Conservation (phyloP, 1,139 yeast genomes). For the Hemisphaericaspora xylanilytica region DNA sequence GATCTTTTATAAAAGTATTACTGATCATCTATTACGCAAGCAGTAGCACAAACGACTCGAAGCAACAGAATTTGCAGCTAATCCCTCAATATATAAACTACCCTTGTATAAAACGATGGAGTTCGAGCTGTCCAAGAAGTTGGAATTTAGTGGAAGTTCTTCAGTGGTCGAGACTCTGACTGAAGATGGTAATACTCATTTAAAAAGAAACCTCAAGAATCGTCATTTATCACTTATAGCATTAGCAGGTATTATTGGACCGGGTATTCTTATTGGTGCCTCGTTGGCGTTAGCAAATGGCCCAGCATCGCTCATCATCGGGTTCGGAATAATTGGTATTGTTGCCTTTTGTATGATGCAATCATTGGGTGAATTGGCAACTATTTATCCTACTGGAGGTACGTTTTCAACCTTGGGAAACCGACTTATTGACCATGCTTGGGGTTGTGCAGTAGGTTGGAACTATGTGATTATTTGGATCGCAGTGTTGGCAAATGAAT, state of each 20-base stretch:
- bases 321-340: slow-evolving; percentile 52
- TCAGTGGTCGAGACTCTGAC: background rate
- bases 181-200: slow-evolving; percentile 5
- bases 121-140: background rate
- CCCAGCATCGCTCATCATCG: slow-evolving; percentile 43
- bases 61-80: too few relatives aligned
- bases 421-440: slow-evolving; percentile 54
- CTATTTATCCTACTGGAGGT: slow-evolving; percentile 51
- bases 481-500: slow-evolving; percentile 59
- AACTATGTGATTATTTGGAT: slow-evolving; percentile 61
- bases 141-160: too few relatives aligned
- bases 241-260: slow-evolving; percentile 56
- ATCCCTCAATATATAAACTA: background rate
- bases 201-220: slow-evolving; percentile 37
- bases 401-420: slow-evolving; percentile 55
- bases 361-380: slow-evolving; percentile 55
- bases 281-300: slow-evolving; percentile 45
- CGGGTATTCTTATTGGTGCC: slow-evolving; percentile 51
- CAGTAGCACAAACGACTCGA: too few relatives aligned
- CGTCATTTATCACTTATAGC: slow-evolving; percentile 48
- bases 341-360: slow-evolving; percentile 58
- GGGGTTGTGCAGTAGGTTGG: slow-evolving; percentile 63
- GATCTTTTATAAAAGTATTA: too few relatives aligned
- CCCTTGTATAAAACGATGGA: background rate
- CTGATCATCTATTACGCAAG: too few relatives aligned